phyloP scores from a whole-genome alignment of 2,329 filamentous ascomycete genomes.

The Periconia digitata region DNA sequence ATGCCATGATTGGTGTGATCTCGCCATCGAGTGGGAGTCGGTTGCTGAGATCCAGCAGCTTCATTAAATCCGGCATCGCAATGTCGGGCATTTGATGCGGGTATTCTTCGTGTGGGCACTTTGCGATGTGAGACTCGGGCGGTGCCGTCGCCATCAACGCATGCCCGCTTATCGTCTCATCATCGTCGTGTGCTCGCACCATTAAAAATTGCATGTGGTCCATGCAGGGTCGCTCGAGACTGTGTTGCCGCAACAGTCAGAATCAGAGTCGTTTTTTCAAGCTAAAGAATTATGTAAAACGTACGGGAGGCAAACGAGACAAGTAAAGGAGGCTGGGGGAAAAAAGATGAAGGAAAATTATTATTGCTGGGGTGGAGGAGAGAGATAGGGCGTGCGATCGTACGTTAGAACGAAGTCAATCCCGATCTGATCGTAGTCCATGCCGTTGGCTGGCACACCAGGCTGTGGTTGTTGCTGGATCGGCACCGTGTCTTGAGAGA shows the following conservation, averaged over 20 bases:
- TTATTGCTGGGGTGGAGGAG: conserved; percentile 45
- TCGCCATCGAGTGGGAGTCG: conserved; percentile 83
- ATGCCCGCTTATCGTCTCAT: conserved; percentile 73
- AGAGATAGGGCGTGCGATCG: conserved; percentile 65
- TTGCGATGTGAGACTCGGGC: conserved; percentile 64
- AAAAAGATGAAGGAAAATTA: conserved; percentile 9
- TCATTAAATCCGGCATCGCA: conserved; percentile 73
- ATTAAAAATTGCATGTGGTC: conserved; percentile 82
- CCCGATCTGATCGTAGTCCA: conserved; percentile 79
- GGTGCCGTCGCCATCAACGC: conserved; percentile 92
- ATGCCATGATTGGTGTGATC: conserved; percentile 94
- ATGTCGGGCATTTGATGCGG: conserved; percentile 74
- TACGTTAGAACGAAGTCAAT: conserved; percentile 93
- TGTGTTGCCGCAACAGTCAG: conserved; percentile 38
- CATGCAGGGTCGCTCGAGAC: conserved; percentile 93
- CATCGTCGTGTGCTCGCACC: conserved; percentile 55
- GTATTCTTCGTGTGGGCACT: conserved; percentile 58
- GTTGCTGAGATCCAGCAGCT: conserved; percentile 80
- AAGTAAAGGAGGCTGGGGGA: conserved; percentile 15
- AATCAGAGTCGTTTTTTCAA: conserved; percentile 20
- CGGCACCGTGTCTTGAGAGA: conserved; percentile 29
- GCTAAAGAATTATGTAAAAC: conserved; percentile 22
- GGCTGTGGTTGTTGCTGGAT: conserved; percentile 21
- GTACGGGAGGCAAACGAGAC: conserved; percentile 23
- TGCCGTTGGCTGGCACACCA: conserved; percentile 40